Base-by-base conservation (phyloP, 495 filamentous ascomycete species). In the Neurospora sp. region DNA sequence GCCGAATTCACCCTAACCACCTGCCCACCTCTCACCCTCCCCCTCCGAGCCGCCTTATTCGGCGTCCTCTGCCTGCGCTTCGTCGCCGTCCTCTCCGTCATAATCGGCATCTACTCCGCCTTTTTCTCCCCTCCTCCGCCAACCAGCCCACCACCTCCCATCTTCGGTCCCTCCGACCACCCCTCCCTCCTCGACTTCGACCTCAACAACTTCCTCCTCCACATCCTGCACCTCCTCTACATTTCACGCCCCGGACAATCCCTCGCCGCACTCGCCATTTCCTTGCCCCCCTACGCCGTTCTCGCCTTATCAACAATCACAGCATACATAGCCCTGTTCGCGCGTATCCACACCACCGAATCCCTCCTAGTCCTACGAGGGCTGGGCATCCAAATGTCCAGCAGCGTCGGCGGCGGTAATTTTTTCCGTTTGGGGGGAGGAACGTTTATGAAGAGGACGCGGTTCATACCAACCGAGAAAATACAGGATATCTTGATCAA, bases 401-500 rank as follows among this genome's bases (percentile, higher is more conserved):
- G 69, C 66, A 69, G 69, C 40, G 23, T 40, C n/a, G 37, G 39
- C n/a, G 23, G 39, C 2, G 20, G 37, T 4, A 69, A 69, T 4
- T 31, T 42, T 42, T 39, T 38, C 6, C 92, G 91, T 0, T 89
- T 88, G 27, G 75, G 76, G 4, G 77, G 80, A 5, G 82, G 87
- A n/a, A 85, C 88, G 16, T 94, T 44, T 27, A 20, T 69, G 70
- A 73, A 70, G 44, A 54, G 73, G 72, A 79, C 94, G 71, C 85
- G 94, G 73, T 99, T 98, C 79, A 98, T 99, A 39, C 96, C 96
- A 5, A 97, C 96, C 1, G 92, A 90, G 3, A 89, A 92, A 79
- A 96, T 98, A 48, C 91, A 92, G 72, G 96, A 98, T 82, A 91
- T 98, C 72, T 87, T 97, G 72, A 92, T 99, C 66, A 93, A 98